These are phyloP conservation scores for Mycena alexandri DNA, from an alignment of 768 basidiomycete species.

Conservation along the genomic window DNA sequence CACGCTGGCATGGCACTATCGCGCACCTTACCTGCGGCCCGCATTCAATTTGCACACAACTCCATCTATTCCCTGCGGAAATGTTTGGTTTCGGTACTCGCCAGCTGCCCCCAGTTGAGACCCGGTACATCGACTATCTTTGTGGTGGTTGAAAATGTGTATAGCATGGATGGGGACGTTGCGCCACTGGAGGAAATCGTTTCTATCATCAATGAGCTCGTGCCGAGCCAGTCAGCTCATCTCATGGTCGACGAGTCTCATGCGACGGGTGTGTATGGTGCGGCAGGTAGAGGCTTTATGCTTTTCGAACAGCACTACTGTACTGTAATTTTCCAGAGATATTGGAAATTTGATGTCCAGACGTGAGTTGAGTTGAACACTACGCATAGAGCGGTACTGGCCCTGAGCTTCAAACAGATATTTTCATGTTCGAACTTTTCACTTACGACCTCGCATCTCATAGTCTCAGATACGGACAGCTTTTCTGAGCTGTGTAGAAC, in stretches of 20 bases:
- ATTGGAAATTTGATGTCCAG: too few species aligned
- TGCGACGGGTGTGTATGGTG: conserved; percentile 66
- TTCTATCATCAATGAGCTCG: conserved; percentile 48
- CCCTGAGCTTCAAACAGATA: too few species aligned
- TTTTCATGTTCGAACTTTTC: too few species aligned
- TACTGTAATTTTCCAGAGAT: too few species aligned
- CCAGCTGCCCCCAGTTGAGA: conserved; percentile 39
- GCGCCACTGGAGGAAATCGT: conserved; percentile 60
- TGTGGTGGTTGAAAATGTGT: conserved; percentile 65
- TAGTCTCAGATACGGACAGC: too few species aligned
- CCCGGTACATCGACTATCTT: conserved; percentile 53
- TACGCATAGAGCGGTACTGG: too few species aligned
- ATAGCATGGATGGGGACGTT: conserved; percentile 74
- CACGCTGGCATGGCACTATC: conserved; percentile 59
- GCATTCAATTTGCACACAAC: conserved; percentile 60
- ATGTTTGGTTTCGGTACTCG: too few species aligned
- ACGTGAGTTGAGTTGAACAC: too few species aligned
- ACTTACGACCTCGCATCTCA: too few species aligned
- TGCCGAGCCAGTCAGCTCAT: conserved; percentile 54
- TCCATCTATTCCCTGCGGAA: conserved; percentile 50
- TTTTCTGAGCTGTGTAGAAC: too few species aligned
- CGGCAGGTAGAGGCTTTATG: conserved; percentile 55
- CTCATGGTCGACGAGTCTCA: conserved; percentile 72
- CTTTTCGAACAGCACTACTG: too few species aligned
- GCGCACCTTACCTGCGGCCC: conserved; percentile 46